Conservation (phyloP, 441 rosid species). For the Iberis amara region DNA sequence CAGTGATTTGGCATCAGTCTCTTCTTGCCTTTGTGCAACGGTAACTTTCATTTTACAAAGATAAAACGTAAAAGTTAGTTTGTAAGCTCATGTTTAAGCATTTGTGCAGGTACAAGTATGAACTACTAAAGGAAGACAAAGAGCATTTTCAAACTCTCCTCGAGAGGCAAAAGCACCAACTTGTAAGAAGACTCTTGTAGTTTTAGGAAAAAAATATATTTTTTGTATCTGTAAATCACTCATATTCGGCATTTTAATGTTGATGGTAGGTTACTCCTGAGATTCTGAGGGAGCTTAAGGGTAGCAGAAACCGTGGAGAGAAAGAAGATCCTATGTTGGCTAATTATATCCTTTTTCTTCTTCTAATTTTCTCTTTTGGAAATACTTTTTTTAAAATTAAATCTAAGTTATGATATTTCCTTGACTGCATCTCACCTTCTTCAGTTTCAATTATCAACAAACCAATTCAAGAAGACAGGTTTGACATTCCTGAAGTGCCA, state of each 20-base stretch:
- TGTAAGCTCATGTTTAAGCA: neutral
- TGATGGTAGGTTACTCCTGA: slow-evolving; percentile 61
- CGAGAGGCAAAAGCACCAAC: slow-evolving; percentile 60
- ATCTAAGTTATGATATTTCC: slow-evolving; percentile 28
- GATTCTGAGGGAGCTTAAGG: slow-evolving; percentile 64
- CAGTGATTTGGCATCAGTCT: slow-evolving; percentile 92
- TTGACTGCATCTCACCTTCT: slow-evolving; percentile 44
- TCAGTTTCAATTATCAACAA: slow-evolving; percentile 55
- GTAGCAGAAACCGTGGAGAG: slow-evolving; percentile 77
- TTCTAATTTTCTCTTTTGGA: neutral
- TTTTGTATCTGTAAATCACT: neutral
- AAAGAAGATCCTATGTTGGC: slow-evolving; percentile 54
- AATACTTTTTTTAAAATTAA: neutral
- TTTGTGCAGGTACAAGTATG: slow-evolving; percentile 72
- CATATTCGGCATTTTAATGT: neutral
- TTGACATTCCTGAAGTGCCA: slow-evolving; percentile 83
- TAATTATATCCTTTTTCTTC: slow-evolving; percentile 30
- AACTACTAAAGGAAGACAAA: slow-evolving; percentile 70
- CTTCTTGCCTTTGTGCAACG: slow-evolving; percentile 84
- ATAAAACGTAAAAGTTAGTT: neutral
- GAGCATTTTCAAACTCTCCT: slow-evolving; percentile 56
- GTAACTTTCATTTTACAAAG: slow-evolving; percentile 28
- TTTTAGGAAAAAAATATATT: neutral
- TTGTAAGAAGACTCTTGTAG: slow-evolving; percentile 47
- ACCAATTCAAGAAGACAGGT: slow-evolving; percentile 74